phyloP scores from a whole-genome alignment of 345 rosid genomes.

The Laguncularia racemosa region DNA sequence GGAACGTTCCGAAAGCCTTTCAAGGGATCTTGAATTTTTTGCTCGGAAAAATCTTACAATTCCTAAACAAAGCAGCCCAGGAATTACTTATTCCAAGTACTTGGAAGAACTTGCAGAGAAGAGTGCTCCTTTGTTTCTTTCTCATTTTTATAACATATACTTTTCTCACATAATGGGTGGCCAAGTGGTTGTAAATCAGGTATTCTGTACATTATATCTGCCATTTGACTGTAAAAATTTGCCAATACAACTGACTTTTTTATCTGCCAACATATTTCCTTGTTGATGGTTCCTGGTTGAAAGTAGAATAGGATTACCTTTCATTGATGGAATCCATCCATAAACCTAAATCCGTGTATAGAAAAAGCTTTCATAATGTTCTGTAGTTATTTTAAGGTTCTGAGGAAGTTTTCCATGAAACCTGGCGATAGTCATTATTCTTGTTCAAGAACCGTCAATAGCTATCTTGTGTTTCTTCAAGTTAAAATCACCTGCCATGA shows the following conservation, averaged over 20 bases:
- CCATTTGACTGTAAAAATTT: neutral
- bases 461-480: no score
- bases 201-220: slow-evolving; percentile 3
- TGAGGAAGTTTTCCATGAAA: no score
- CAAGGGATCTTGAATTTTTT: slow-evolving; percentile 69
- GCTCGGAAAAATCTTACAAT: slow-evolving; percentile 28
- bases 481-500: no score
- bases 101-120: slow-evolving; percentile 61
- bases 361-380: no score
- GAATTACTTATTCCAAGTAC: slow-evolving; percentile 57
- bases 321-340: no score
- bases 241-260: neutral
- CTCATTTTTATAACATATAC: slow-evolving; percentile 85
- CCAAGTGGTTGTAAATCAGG: slow-evolving; percentile 69
- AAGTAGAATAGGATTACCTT: no score
- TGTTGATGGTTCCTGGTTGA: neutral
- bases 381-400: no score
- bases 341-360: no score
- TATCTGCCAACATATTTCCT: neutral
- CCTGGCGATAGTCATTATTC: no score
- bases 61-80: slow-evolving; percentile 59
- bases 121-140: slow-evolving; percentile 70
- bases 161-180: slow-evolving; percentile 89
- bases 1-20: slow-evolving; percentile 59
- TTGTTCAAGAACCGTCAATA: no score